These are phyloP conservation scores for Ochetophila trinervis DNA, from an alignment of 306 rosid species.

Conservation along the genomic window DNA sequence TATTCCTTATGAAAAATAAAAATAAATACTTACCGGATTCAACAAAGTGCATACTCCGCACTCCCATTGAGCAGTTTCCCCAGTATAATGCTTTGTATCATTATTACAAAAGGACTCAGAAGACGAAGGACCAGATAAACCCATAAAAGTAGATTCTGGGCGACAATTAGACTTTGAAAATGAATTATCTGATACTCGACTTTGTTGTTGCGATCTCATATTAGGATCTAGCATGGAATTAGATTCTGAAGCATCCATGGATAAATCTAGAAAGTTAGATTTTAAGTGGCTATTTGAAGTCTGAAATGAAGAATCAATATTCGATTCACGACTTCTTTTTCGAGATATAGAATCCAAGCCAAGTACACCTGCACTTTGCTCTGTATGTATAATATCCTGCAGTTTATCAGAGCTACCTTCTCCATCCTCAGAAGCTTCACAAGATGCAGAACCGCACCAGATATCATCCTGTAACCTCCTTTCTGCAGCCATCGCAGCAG, in stretches of 20 bases:
- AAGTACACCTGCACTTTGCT: slow-evolving; percentile 28
- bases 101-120: slow-evolving; percentile 19
- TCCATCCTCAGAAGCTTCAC: slow-evolving; percentile 43
- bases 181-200: slow-evolving; percentile 26
- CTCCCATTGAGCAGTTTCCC: slow-evolving; percentile 63
- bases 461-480: slow-evolving; percentile 90
- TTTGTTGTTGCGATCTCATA: slow-evolving; percentile 13
- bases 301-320: slow-evolving; percentile 24
- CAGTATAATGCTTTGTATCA: slow-evolving; percentile 26
- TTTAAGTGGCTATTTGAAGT: slow-evolving; percentile 31
- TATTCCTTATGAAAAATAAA: neutral
- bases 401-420: slow-evolving; percentile 37
- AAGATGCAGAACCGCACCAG: slow-evolving; percentile 84
- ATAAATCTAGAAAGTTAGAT: slow-evolving; percentile 41
- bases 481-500: slow-evolving; percentile 99
- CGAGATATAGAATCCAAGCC: slow-evolving; percentile 27
- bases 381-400: slow-evolving; percentile 30
- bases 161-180: slow-evolving; percentile 27
- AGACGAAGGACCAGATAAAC: slow-evolving; percentile 30
- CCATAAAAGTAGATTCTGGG: slow-evolving; percentile 34
- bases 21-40: slow-evolving; percentile 59
- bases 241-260: slow-evolving; percentile 28
- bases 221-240: slow-evolving; percentile 1
- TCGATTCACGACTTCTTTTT: slow-evolving; percentile 50
- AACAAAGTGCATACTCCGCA: slow-evolving; percentile 76